Evolutionary conservation across 257 asterid genomes (phyloP), one percentile per base, ranked within the genome.

Genomic region (Solanum chilense): DNA sequence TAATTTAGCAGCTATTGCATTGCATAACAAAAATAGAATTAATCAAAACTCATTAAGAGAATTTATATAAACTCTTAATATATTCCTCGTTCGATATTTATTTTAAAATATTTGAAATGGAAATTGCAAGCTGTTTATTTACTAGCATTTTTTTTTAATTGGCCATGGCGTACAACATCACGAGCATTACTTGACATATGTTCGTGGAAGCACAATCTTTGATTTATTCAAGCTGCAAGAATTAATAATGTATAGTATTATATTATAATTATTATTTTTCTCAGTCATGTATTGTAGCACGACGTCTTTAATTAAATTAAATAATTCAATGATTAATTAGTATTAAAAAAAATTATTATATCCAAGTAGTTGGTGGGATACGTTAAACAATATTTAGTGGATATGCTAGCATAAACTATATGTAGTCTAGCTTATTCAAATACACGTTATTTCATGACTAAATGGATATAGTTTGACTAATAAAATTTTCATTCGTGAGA

Each of bases 151-250:
- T 88, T 66, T 71, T 86, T 18, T 78, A 86, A 4, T 58, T 21
- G 68, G 83, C 83, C 77, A 69, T 89, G 89, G 82, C 42, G 52
- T 68, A 75, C 90, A 88, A 90, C 88, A 86, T 82, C 88, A 64
- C 45, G 60, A 87, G 81, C 90, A 84, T 88, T 82, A 86, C 82
- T 83, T 62, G 68, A 41, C 74, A 64, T 83, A 86, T 75, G 81
- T 86, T 87, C 91, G 91, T 89, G 93, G 89, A 87, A 86, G 90
- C 90, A 87, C 88, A 68, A 81, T 78, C 44, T 83, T 52, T 33
- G 33, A 71, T 33, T 71, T 64, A 87, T 42, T 70, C 85, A 42
- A 47, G 27, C 41, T 25, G 41, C 25, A 80, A 47, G 29, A 80
- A 80, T 47, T 20, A 7, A 56, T 21, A 31, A 70, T 31, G 41